Conservation (phyloP, 169 alveolate genomes). For the Cryptosporidium canis region DNA sequence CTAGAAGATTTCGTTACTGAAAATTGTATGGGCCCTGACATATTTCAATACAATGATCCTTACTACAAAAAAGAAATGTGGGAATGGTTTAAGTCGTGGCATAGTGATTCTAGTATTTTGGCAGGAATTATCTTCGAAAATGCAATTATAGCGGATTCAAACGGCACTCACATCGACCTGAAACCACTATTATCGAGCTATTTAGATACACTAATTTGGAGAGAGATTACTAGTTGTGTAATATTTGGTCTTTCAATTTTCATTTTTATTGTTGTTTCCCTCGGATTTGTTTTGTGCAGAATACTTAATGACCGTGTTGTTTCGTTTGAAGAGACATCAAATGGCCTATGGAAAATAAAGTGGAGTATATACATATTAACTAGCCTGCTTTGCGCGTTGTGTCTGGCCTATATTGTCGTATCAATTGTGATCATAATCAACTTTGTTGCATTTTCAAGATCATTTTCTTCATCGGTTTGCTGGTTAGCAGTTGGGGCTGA, state of each 20-base stretch:
- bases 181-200: slow-evolving; percentile 32
- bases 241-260: slow-evolving; percentile 42
- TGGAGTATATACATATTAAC: not conserved
- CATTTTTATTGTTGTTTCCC: slow-evolving; percentile 17
- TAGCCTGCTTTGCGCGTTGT: not conserved
- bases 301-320: slow-evolving; percentile 43
- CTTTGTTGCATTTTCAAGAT: not conserved
- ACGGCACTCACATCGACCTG: not conserved
- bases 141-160: slow-evolving; percentile 18
- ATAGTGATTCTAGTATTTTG: slow-evolving; percentile 28
- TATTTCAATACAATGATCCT: not conserved
- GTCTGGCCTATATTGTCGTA: not conserved
- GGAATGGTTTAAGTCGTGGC: slow-evolving; percentile 56
- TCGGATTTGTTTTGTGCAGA: slow-evolving; percentile 61
- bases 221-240: slow-evolving; percentile 39
- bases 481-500: slow-evolving; percentile 61
- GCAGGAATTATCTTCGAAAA: slow-evolving; percentile 70
- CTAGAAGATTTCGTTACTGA: slow-evolving; percentile 13
- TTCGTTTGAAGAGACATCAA: slow-evolving; percentile 57
- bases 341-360: slow-evolving; percentile 58
- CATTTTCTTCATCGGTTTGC: slow-evolving; percentile 50
- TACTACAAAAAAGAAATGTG: slow-evolving; percentile 21
- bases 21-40: not conserved
- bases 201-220: slow-evolving; percentile 46
- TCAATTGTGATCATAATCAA: slow-evolving; percentile 6